Evolutionary conservation across 768 basidiomycete genomes (phyloP).

Genomic region (Tubosaeta brunneosetosa): DNA sequence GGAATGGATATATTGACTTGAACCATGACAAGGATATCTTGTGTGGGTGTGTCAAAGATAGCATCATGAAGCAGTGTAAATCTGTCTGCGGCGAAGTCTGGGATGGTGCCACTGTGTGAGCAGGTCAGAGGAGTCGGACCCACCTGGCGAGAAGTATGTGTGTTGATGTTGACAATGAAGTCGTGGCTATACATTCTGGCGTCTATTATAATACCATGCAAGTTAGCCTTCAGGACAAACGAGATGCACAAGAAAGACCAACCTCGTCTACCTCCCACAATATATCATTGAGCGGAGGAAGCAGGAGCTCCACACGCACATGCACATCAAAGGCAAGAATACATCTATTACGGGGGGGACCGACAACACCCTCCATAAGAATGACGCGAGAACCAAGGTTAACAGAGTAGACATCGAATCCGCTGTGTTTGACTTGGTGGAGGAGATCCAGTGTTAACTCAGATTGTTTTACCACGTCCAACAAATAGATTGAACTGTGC

Average conservation of each 20-base stretch:
- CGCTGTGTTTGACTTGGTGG: constrained; percentile 3
- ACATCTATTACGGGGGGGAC: neutral
- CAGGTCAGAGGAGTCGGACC: neutral
- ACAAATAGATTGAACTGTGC: neutral
- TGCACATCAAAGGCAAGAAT: constrained; percentile 12
- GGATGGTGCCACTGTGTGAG: constrained; percentile 12
- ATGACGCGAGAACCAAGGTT: constrained; percentile 13
- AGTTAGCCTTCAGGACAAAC: too few relatives aligned
- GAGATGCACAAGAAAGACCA: constrained; percentile 11
- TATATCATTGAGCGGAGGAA: neutral
- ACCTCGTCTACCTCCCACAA: neutral
- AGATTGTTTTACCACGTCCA: neutral
- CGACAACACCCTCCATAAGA: neutral
- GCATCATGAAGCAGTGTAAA: constrained; percentile 12
- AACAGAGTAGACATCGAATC: neutral
- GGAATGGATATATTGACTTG: neutral
- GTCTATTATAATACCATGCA: too few relatives aligned
- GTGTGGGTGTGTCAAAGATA: constrained; percentile 1
- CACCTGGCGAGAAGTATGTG: constrained; percentile 12
- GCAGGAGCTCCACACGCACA: neutral
- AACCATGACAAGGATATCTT: constrained; percentile 11
- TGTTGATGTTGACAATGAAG: constrained; percentile 14
- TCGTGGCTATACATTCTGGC: too few relatives aligned
- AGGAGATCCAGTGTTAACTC: constrained; percentile 11
- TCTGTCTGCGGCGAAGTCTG: neutral